Conservation (phyloP, 2,329 filamentous ascomycete species). For the Immersiporthe knoxdaviesiana region DNA sequence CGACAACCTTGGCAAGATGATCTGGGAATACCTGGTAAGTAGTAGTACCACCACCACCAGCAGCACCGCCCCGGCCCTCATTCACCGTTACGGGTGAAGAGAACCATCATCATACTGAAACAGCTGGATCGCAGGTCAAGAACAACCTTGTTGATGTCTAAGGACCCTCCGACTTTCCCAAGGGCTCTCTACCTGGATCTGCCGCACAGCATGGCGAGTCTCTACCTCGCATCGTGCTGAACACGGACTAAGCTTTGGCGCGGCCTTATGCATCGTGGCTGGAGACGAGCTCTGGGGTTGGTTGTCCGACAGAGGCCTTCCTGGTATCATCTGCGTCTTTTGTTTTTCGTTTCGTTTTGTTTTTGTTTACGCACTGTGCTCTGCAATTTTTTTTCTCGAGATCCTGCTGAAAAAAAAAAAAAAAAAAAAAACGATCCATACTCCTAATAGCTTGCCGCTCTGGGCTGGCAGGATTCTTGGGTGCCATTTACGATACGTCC, state of each 20-base stretch:
- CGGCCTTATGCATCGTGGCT: background rate
- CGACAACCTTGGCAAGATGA: slow-evolving; percentile 84
- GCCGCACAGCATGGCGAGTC: background rate
- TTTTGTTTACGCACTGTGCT: background rate
- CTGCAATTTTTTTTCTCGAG: background rate
- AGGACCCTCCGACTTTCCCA: background rate
- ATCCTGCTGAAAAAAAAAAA: background rate
- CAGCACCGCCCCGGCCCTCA: too few species aligned
- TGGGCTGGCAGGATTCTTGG: background rate
- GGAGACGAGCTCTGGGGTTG: background rate
- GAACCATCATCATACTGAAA: slow-evolving; percentile 3
- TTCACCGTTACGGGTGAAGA: too few species aligned
- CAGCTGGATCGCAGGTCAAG: slow-evolving; percentile 20
- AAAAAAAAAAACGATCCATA: background rate
- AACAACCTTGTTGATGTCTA: slow-evolving; percentile 25
- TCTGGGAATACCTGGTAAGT: slow-evolving; percentile 82
- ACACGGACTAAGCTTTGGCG: background rate
- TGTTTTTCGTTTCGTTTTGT: background rate
- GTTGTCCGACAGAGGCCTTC: background rate
- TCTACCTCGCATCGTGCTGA: background rate
- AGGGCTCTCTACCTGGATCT: background rate
- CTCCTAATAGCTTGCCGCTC: background rate
- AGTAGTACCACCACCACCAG: background rate
- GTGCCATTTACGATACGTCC: background rate
- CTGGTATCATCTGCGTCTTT: background rate